phyloP scores from a whole-genome alignment of 768 basidiomycete genomes.

The Cystobasidium tubakii region DNA sequence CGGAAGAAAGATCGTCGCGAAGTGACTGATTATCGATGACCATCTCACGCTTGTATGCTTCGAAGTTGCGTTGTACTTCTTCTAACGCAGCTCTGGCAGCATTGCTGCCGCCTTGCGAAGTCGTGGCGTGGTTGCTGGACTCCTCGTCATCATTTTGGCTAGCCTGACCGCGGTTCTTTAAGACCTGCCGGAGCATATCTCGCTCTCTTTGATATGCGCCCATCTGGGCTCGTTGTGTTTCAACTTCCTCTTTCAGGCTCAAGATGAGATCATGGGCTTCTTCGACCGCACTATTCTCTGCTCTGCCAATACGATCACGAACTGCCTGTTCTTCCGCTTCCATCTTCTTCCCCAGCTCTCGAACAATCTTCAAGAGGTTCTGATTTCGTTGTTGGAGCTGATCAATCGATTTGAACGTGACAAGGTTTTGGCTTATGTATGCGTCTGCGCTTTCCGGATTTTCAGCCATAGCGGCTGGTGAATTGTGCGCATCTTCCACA shows the following conservation, averaged over 20 bases:
- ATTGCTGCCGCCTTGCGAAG: constrained; percentile 41
- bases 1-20: constrained; percentile 62
- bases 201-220: constrained; percentile 80
- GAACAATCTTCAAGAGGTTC: constrained; percentile 72
- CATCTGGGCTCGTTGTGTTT: constrained; percentile 68
- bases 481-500: constrained; percentile 27
- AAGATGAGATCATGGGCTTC: constrained; percentile 85
- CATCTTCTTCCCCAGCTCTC: constrained; percentile 75
- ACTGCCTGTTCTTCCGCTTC: constrained; percentile 65
- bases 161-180: constrained; percentile 56
- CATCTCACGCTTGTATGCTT: constrained; percentile 72
- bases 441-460: constrained; percentile 61
- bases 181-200: constrained; percentile 72
- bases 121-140: constrained; percentile 3
- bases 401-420: constrained; percentile 73
- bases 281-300: constrained; percentile 60
- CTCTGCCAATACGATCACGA: constrained; percentile 36
- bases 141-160: constrained; percentile 42
- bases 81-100: constrained; percentile 38
- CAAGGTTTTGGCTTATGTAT: constrained; percentile 80
- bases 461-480: constrained; percentile 43
- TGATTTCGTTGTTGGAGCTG: constrained; percentile 87
- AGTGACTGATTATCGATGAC: constrained; percentile 66
- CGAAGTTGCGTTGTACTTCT: constrained; percentile 64
- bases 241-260: constrained; percentile 68